A percentile compares a stretch with the other conserved stretches of the same genome.
Evolutionary conservation across 2,329 filamentous ascomycete genomes (phyloP).

Genomic region (Colletotrichum truncatum): DNA sequence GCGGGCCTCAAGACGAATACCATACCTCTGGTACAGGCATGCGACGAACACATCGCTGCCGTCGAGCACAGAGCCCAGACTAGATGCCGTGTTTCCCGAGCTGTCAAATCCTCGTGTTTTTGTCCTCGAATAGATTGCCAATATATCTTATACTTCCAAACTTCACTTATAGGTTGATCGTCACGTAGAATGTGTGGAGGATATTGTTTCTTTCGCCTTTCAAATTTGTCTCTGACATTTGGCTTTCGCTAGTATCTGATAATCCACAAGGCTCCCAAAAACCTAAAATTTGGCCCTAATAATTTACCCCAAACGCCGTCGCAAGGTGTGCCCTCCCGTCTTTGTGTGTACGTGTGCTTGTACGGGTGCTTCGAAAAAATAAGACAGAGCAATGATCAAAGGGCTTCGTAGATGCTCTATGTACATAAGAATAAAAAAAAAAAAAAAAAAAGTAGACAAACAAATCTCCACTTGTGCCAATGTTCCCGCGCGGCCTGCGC

Average conservation of each 20-base stretch:
- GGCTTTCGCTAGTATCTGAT: not conserved
- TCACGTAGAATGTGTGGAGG: too few relatives aligned
- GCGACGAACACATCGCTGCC: too few relatives aligned
- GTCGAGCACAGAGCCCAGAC: too few relatives aligned
- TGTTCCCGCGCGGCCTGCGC: slow-evolving; percentile 4
- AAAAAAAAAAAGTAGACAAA: too few relatives aligned
- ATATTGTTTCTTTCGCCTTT: not conserved
- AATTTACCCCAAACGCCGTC: not conserved
- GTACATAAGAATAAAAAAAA: not conserved
- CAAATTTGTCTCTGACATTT: not conserved
- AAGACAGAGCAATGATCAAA: not conserved
- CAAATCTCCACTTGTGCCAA: not conserved
- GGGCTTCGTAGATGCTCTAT: not conserved
- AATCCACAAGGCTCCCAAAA: not conserved
- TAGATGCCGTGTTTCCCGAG: too few relatives aligned
- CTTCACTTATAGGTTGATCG: too few relatives aligned
- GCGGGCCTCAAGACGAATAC: too few relatives aligned
- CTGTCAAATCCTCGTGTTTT: too few relatives aligned
- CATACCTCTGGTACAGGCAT: too few relatives aligned
- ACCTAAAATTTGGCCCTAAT: not conserved
- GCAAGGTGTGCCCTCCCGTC: not conserved
- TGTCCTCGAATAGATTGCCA: too few relatives aligned
- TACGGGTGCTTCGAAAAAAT: not conserved
- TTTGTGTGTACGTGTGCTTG: not conserved
- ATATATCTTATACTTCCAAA: too few relatives aligned